phyloP scores from a whole-genome alignment of 2,329 filamentous ascomycete species.

The Diaporthe amygdali region DNA sequence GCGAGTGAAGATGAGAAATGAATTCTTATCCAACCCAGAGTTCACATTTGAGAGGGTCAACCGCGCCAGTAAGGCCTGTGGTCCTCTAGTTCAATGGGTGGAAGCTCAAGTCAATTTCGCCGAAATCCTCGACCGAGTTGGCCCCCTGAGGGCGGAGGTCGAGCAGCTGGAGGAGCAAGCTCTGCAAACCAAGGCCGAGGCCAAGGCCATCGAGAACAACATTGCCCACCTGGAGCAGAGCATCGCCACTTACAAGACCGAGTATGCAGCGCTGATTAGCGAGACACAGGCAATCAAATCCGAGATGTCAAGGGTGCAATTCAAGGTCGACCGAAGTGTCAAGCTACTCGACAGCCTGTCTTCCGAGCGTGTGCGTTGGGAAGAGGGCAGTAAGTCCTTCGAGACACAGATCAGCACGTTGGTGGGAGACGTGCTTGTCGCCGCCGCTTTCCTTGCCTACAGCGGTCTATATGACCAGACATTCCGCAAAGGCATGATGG shows the following conservation, averaged over 20 bases:
- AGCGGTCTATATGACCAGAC: conserved; percentile 97
- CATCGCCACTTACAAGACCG: conserved; percentile 93
- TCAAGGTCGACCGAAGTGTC: conserved; percentile 97
- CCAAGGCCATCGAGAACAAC: conserved; percentile 87
- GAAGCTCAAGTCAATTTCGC: conserved; percentile 96
- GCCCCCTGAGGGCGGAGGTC: conserved; percentile 90
- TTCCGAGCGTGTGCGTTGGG: conserved; percentile 92
- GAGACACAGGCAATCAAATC: conserved; percentile 97
- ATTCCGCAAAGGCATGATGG: conserved; percentile 96
- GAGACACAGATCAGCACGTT: conserved; percentile 97
- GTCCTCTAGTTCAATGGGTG: conserved; percentile 96
- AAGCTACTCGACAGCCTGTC: conserved; percentile 92
- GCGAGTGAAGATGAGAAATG: conserved; percentile 87
- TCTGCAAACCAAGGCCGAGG: conserved; percentile 90
- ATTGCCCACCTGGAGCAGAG: conserved; percentile 85
- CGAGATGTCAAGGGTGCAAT: conserved; percentile 95
- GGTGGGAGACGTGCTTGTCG: conserved; percentile 92
- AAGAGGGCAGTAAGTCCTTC: conserved; percentile 96
- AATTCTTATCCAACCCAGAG: conserved; percentile 90
- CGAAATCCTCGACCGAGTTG: conserved; percentile 94
- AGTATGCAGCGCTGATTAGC: conserved; percentile 94
- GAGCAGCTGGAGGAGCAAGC: conserved; percentile 85
- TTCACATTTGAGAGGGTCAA: conserved; percentile 98
- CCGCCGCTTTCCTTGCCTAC: conserved; percentile 97
- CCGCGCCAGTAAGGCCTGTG: conserved; percentile 94